Evolutionary conservation across 2,329 filamentous ascomycete species (phyloP).

Genomic region (Colletotrichum paranaense): DNA sequence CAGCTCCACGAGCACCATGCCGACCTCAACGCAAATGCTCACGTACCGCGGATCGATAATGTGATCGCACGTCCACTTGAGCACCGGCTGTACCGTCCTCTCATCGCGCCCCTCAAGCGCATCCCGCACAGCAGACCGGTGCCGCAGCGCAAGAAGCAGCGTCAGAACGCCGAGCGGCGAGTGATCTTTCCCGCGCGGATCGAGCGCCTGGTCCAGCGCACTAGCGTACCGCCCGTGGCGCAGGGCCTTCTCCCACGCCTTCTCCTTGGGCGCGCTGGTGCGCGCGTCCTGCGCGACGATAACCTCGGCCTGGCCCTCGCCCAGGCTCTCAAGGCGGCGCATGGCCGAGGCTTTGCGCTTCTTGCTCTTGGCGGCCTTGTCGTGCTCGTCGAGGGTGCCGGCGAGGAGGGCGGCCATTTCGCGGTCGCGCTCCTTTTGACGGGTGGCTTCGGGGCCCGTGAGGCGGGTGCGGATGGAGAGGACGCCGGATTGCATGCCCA

Average conservation of each 20-base stretch:
- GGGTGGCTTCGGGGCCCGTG: conserved; percentile 82
- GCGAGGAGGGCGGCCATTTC: conserved; percentile 86
- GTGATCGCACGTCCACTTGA: conserved; percentile 85
- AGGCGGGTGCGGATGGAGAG: conserved; percentile 91
- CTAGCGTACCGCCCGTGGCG: conserved; percentile 80
- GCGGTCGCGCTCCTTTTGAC: conserved; percentile 80
- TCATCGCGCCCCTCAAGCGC: conserved; percentile 87
- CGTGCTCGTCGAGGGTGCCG: conserved; percentile 82
- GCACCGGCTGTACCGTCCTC: conserved; percentile 80
- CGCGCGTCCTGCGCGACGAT: conserved; percentile 81
- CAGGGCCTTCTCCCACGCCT: conserved; percentile 83
- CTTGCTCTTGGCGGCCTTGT: conserved; percentile 75
- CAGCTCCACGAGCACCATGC: conserved; percentile 84
- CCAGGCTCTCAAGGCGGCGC: conserved; percentile 79
- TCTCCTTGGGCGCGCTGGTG: conserved; percentile 68
- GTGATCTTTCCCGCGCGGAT: conserved; percentile 59
- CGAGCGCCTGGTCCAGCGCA: conserved; percentile 84
- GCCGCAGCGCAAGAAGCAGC: conserved; percentile 84
- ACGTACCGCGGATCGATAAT: conserved; percentile 87
- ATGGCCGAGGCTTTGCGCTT: conserved; percentile 64
- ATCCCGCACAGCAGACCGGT: conserved; percentile 85
- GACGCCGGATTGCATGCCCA: conserved; percentile 95
- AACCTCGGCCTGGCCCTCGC: conserved; percentile 83
- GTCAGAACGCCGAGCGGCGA: conserved; percentile 74
- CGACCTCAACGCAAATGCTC: conserved; percentile 83